Evolutionary conservation across 768 basidiomycete species (phyloP), one percentile per base, ranked within the genome.

Genomic region (Russula lepida): DNA sequence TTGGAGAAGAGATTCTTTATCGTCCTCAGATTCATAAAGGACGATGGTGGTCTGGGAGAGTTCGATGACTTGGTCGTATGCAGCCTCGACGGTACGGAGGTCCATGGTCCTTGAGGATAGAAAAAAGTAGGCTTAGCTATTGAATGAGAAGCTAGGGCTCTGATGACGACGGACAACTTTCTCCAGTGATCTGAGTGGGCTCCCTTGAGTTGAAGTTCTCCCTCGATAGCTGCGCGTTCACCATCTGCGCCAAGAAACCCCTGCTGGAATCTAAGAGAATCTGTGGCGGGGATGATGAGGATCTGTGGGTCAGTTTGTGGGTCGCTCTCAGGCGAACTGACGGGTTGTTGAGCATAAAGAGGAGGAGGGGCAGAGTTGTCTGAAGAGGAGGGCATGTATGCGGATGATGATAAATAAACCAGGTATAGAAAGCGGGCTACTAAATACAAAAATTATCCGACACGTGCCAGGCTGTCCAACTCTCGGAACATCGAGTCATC

Each of bases 181-280:
- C 86, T 89, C 65, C 75, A 78, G 56, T 75, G 76, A 56, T 77
- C 74, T 54, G 78, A 77, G 59, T 80, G 78, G 37, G 78, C 78
- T 58, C 82, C 86, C 73, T 93, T 94, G 66, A 93, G 76, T 70
- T 93, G 92, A 19, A 94, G 77, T 70, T 93, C 92, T 50, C 92
- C 92, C 69, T 92, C 91, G 56, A 94, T 81, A 9, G 89, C 86
- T 15, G 91, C 89, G 61, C 78, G 80, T 72, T 92, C 91, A 54
- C 81, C 88, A 58, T 91, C 89, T 25, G 86, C 88, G 54, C 92
- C 92, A 8, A 94, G 77, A 70, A 81, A 90, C 12, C 92, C 92
- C 68, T 85, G 88, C 74, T 94, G 92, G 68, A 94, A 95, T 71
- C 84, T 81, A 58, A 88, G 76, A 23, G 84, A 78, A 70, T 88